These are phyloP conservation scores for Eutrema japonicum DNA, from an alignment of 345 rosid genomes.

Conservation along the genomic window DNA sequence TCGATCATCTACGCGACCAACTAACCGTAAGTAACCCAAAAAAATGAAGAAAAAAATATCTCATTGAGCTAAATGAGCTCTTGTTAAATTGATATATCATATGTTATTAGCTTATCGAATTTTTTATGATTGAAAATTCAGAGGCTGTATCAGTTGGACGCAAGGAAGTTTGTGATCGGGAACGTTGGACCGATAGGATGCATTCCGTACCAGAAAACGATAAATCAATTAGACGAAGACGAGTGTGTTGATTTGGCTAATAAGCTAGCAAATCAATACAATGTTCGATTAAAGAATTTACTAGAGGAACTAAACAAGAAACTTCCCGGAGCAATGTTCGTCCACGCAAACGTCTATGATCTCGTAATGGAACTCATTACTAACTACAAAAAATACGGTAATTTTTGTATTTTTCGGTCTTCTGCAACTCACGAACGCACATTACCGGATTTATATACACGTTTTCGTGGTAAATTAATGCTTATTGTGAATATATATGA, in stretches of 20 bases:
- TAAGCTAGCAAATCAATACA: conserved; percentile 65
- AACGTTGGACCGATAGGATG: conserved; percentile 89
- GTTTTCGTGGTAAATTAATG: conserved; percentile 41
- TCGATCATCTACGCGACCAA: conserved; percentile 60
- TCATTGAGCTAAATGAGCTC: not conserved
- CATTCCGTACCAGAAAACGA: conserved; percentile 70
- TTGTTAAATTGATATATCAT: not conserved
- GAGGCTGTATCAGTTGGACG: conserved; percentile 70
- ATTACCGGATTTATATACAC: not conserved
- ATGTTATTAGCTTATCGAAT: not conserved
- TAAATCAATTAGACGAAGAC: conserved; percentile 50
- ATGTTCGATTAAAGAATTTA: conserved; percentile 51
- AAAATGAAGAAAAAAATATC: not conserved
- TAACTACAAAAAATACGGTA: conserved; percentile 61
- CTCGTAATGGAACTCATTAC: conserved; percentile 61
- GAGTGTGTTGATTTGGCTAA: conserved; percentile 58
- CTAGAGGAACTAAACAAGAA: conserved; percentile 48
- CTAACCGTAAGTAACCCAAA: conserved; percentile 50
- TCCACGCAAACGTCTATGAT: conserved; percentile 59
- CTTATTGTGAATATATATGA: conserved; percentile 44
- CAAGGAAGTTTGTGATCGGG: conserved; percentile 62
- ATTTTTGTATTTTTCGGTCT: not conserved
- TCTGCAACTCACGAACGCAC: not conserved
- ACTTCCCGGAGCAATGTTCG: conserved; percentile 53
- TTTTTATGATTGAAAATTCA: conserved; percentile 36